Evolutionary conservation across 768 basidiomycete genomes (phyloP), one percentile per base, ranked within the genome.

Genomic region (Naganishia antarctica): DNA sequence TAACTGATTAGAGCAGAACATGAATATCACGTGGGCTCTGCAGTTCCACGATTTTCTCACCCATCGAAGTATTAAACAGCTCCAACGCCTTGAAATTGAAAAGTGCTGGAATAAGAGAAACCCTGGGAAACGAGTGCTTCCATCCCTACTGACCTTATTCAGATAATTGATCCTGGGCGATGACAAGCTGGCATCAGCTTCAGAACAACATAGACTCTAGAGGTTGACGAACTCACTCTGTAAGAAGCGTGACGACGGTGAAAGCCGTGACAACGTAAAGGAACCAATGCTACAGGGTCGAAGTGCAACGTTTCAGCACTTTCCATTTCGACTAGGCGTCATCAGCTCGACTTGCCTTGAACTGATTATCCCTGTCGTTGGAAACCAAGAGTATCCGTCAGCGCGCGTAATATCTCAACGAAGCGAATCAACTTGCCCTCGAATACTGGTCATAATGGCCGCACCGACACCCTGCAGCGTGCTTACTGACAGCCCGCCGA

Each of bases 161-260:
- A 97, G 83, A 79, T 91, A 98, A 78, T 89, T 93, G 71, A 97
- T 89, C 76, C 97, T 94, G 64, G 86, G 86, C 63, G 91, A 87
- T 89, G 62, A 18, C 51, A 37, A 21, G 28, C 4, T 21, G 18
- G 41, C 43, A 25, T 41, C 32, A 41, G 23, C 58, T 31, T 25
- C 47, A 31, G 43, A n/a, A 0, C 11, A n/a, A 25, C 12, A 18
- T 21, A 32, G 25, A 31, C 37, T 23, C 34, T 41, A 11, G 46
- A 1, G 0, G 3, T 28, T 50, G 21, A 53, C 4, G 64, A 34
- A 61, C 70, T 73, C 53, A 75, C 88, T 71, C 71, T 2, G 64
- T 70, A 85, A 91, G 73, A 18, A 98, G 81, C 0, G 94, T 97
- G 18, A 89, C 79, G 41, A 85, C 81, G 32, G 96, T 88, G 73